Percentiles rank a stretch among this genome's conserved stretches.
phyloP scores from a whole-genome alignment of 768 basidiomycete species.

The Pleurotus eryngii region DNA sequence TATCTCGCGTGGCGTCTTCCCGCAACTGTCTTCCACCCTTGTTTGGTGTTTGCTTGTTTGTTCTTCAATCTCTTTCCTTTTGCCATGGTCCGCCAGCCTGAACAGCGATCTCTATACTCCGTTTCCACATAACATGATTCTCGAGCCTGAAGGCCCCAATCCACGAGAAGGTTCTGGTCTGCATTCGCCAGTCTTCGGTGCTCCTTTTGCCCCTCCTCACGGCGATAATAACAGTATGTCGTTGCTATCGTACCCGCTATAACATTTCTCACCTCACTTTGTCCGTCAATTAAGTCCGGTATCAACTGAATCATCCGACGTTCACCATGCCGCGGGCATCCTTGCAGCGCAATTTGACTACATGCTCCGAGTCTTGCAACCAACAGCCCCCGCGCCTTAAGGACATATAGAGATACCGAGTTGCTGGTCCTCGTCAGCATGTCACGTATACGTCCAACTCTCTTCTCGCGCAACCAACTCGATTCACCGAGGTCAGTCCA shows the following conservation, averaged over 20 bases:
- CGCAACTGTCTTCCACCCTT: constrained; percentile 21
- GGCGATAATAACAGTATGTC: constrained; percentile 50
- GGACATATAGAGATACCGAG: constrained; percentile 41
- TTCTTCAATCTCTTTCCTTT: constrained; percentile 26
- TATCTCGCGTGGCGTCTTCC: constrained; percentile 45
- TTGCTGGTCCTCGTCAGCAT: constrained; percentile 31
- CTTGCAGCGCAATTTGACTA: constrained; percentile 54
- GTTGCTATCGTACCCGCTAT: constrained; percentile 49
- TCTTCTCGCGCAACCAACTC: constrained; percentile 46
- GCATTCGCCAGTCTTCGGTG: constrained; percentile 66
- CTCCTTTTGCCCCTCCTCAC: constrained; percentile 42
- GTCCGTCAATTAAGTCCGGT: constrained; percentile 69
- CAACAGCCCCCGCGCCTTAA: constrained; percentile 47
- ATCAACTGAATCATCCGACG: constrained; percentile 43
- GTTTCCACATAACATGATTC: constrained; percentile 46
- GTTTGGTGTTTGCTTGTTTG: constrained; percentile 20
- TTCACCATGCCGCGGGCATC: constrained; percentile 45
- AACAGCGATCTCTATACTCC: constrained; percentile 56
- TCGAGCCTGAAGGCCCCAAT: constrained; percentile 70
- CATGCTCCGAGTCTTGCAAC: constrained; percentile 32
- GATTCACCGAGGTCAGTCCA: constrained; percentile 39
- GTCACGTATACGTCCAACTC: constrained; percentile 39
- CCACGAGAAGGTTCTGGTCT: constrained; percentile 72
- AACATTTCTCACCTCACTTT: constrained; percentile 36
- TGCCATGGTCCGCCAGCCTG: constrained; percentile 54